Percentiles rank a stretch among this genome's conserved stretches.
These are phyloP conservation scores for Blastobotrys buckinghamii DNA, from an alignment of 1,139 yeast species.

Conservation along the genomic window DNA sequence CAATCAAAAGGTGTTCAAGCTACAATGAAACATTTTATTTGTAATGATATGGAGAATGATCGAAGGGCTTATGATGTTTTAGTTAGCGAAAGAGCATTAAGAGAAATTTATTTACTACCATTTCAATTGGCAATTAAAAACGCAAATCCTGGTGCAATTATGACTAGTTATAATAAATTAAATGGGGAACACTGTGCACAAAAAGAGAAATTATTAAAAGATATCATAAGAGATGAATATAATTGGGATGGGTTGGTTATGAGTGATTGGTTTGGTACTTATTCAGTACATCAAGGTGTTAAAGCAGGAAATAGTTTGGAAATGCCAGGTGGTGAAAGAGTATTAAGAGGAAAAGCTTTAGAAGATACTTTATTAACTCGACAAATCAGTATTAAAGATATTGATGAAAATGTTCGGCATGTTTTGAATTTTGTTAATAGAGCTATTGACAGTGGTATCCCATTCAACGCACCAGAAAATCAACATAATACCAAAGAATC, in stretches of 20 bases:
- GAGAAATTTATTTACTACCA: constrained; percentile 57
- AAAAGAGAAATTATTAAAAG: constrained; percentile 38
- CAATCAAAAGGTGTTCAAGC: constrained; percentile 50
- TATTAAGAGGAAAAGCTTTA: constrained; percentile 40
- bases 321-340: constrained; percentile 61
- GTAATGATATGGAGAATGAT: constrained; percentile 56
- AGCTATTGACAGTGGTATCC: constrained; percentile 40
- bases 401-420: constrained; percentile 42
- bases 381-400: constrained; percentile 22
- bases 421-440: constrained; percentile 45
- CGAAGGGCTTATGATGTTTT: constrained; percentile 44
- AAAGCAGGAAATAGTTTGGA: constrained; percentile 56
- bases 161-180: constrained; percentile 57
- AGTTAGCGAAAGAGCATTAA: constrained; percentile 51
- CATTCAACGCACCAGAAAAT: constrained; percentile 39
- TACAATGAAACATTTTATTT: constrained; percentile 53
- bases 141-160: constrained; percentile 46
- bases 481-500: constrained; percentile 45
- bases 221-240: constrained; percentile 51
- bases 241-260: constrained; percentile 49
- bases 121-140: constrained; percentile 52
- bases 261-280: constrained; percentile 64
- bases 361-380: constrained; percentile 21
- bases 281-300: constrained; percentile 42
- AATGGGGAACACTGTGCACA: constrained; percentile 54